These are phyloP conservation scores for Annulohypoxylon maeteangense DNA, from an alignment of 495 filamentous ascomycete genomes.

Conservation along the genomic window DNA sequence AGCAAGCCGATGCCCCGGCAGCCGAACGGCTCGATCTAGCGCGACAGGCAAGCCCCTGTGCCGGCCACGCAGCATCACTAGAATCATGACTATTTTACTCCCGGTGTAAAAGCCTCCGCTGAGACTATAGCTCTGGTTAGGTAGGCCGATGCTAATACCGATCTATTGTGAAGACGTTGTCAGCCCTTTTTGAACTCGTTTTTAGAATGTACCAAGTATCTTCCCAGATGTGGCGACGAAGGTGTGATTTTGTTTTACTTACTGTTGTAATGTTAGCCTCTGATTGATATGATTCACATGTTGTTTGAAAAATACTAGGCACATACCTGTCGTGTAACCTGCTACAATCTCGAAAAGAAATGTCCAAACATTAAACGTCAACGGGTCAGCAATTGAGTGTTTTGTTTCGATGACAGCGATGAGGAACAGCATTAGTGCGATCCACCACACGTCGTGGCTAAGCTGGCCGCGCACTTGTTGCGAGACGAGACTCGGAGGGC, in stretches of 20 bases:
- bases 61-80: conserved; percentile 79
- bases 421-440: conserved; percentile 74
- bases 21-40: conserved; percentile 77
- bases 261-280: neutral
- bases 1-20: conserved; percentile 69
- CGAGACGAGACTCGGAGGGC: conserved; percentile 55
- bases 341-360: conserved; percentile 85
- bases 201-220: neutral
- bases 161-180: conserved; percentile 56
- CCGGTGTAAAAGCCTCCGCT: conserved; percentile 74
- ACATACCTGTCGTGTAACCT: conserved; percentile 69
- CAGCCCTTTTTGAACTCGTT: neutral
- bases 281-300: neutral
- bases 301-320: neutral
- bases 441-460: conserved; percentile 87
- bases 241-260: neutral
- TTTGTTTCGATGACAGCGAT: conserved; percentile 77
- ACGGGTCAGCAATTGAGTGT: conserved; percentile 71
- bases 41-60: conserved; percentile 84
- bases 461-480: conserved; percentile 82
- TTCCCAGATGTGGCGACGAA: neutral
- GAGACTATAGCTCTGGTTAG: conserved; percentile 74
- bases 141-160: conserved; percentile 78
- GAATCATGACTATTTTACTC: conserved; percentile 81
- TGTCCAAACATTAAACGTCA: conserved; percentile 80